Evolutionary conservation across 1,284 basidiomycete genomes (phyloP), one percentile per base, ranked within the genome.

Genomic region (Ustilago crameri): DNA sequence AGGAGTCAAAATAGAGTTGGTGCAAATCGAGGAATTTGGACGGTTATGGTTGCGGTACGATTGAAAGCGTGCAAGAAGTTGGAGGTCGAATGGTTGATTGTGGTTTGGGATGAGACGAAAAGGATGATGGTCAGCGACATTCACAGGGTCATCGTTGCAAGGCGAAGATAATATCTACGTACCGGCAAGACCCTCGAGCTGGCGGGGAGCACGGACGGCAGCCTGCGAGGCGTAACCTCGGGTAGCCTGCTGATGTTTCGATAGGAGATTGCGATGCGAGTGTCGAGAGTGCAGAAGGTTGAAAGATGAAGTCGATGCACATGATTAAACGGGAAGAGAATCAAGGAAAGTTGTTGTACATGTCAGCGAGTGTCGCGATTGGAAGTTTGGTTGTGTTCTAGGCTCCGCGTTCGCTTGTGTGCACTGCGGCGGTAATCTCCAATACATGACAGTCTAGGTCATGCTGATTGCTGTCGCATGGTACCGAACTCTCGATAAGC

Each of bases 191-290:
- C 79, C 80, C 15, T 82, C 71, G 51, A 82, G 73, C 68, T 68
- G 58, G 14, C 73, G 55, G 26, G 81, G 81, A 44, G 80, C 75
- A 35, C 71, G 67, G 41, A 81, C 65, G 50, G 71, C 55, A 27
- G 76, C 71, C 69, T 82, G 78, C 26, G 79, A 73, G 58, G 81
- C 81, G 70, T 82, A 82, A 70, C 81, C 76, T 41, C 81, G 81
- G 51, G 77, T 75, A 42, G 77, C 66, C 73, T 76, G 62, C 60
- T 63, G 23, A 49, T n/a, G 17, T 15, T 37, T 22, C 23, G 12
- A 40, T 37, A 14, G n/a, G 15, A 34, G 23, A 9, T 5, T 5
- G n/a, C 20, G 30, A 37, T n/a, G 35, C n/a, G n/a, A 17, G 35
- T 23, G 40, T 10, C 8, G 12, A 15, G 35, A 22, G n/a, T 20